phyloP scores from a whole-genome alignment of 768 basidiomycete genomes.

The Daedalea quercina region DNA sequence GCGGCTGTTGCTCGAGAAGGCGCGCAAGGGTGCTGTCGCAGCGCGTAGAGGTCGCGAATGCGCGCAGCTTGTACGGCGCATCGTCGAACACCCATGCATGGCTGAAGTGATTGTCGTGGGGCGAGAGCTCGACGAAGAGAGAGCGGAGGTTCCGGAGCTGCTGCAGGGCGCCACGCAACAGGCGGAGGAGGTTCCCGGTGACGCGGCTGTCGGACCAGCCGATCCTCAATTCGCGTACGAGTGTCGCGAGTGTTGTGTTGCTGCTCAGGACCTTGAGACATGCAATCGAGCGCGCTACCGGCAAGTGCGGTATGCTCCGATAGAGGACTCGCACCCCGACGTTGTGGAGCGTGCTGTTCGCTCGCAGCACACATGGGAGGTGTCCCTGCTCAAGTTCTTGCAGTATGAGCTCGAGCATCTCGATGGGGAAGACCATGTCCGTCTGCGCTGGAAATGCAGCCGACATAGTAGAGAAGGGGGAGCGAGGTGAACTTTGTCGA shows the following conservation, averaged over 20 bases:
- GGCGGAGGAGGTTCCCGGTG: constrained; percentile 42
- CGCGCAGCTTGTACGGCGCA: constrained; percentile 37
- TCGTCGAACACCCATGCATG: constrained; percentile 44
- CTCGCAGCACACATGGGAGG: constrained; percentile 19
- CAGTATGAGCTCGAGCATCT: constrained; percentile 29
- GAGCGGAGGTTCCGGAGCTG: constrained; percentile 31
- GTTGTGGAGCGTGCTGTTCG: constrained; percentile 18
- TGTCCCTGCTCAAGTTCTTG: constrained; percentile 20
- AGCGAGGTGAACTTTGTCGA: too few relatives aligned
- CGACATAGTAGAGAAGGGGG: too few relatives aligned
- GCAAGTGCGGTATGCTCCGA: constrained; percentile 28
- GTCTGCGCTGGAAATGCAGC: background rate
- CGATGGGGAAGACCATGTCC: constrained; percentile 27
- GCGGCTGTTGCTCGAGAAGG: constrained; percentile 46
- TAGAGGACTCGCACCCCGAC: constrained; percentile 29
- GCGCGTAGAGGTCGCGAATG: constrained; percentile 51
- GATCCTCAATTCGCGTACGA: constrained; percentile 43
- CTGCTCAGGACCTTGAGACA: constrained; percentile 36
- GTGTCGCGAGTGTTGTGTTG: constrained; percentile 21
- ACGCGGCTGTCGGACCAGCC: constrained; percentile 31
- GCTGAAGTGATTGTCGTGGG: constrained; percentile 23
- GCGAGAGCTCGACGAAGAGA: constrained; percentile 46
- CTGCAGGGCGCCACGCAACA: constrained; percentile 39
- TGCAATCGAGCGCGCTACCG: constrained; percentile 23
- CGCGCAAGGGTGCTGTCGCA: constrained; percentile 39